Evolutionary conservation across 2,329 filamentous ascomycete genomes (phyloP).

Genomic region (Cordyceps pruinosa): DNA sequence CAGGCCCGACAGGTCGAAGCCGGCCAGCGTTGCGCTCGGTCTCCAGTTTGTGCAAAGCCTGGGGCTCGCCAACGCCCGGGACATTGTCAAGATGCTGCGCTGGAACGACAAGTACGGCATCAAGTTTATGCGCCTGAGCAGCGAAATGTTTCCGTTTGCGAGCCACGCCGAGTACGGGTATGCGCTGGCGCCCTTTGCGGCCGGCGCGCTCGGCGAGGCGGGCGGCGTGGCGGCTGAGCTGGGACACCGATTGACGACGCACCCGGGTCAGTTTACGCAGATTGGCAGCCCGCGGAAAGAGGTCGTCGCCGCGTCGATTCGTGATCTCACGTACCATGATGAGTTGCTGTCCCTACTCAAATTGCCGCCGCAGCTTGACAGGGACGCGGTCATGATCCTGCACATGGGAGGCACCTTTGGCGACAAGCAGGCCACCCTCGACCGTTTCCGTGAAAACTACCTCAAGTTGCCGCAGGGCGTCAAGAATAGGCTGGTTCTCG

Average conservation of each 20-base stretch:
- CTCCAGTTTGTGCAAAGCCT: constrained; percentile 68
- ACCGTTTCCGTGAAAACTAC: constrained; percentile 74
- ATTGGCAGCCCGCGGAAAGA: constrained; percentile 73
- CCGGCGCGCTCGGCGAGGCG: constrained; percentile 66
- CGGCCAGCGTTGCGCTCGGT: constrained; percentile 60
- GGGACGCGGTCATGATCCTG: constrained; percentile 87
- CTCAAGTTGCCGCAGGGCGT: constrained; percentile 56
- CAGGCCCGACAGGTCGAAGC: constrained; percentile 66
- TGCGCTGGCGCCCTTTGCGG: constrained; percentile 70
- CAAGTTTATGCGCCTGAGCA: constrained; percentile 85
- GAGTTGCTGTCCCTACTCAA: constrained; percentile 74
- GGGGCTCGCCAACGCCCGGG: constrained; percentile 73
- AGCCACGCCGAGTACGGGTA: constrained; percentile 86
- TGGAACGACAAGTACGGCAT: constrained; percentile 94
- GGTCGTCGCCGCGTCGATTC: constrained; percentile 68
- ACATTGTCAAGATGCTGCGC: constrained; percentile 75
- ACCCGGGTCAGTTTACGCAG: constrained; percentile 91
- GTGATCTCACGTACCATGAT: constrained; percentile 82
- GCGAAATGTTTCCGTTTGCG: constrained; percentile 95
- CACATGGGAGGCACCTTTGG: constrained; percentile 91
- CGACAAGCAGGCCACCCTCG: constrained; percentile 71
- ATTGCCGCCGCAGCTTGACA: constrained; percentile 69
- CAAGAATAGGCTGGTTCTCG: constrained; percentile 76
- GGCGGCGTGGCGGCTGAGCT: constrained; percentile 70
- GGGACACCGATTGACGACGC: constrained; percentile 79